Evolutionary conservation across 768 basidiomycete species (phyloP), one percentile per base, ranked within the genome.

Genomic region (Mrakia hoshinonis): DNA sequence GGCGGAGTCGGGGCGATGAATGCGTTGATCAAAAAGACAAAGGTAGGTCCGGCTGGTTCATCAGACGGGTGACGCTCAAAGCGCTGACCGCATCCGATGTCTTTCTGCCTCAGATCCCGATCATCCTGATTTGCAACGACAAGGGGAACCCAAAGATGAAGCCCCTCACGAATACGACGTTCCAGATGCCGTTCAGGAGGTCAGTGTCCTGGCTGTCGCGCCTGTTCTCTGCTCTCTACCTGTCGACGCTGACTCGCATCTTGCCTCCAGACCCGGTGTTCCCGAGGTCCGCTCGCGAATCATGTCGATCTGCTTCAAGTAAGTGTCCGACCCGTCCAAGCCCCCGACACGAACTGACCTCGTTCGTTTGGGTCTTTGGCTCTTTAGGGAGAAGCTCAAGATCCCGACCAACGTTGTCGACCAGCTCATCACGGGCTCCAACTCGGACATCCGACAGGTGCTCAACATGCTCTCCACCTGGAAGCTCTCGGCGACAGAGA

Each of bases 391-490:
- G 79, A 90, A 91, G 75, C 85, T 99, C 86, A 89, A 91, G 79
- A 82, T 97, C n/a, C 89, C 91, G 0, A 86, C 87, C 0, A 91
- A 91, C 70, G 95, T 94, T 51, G 80, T 98, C 43, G 96, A 99
- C 77, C 91, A 96, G 78, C 88, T 99, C 39, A 85, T 98, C 69
- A 79, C 82, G 1, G 90, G 95, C 5, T 84, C 92, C 2, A 91
- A 96, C 75, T 95, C 94, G 1, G 96, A 99, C 79, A 95, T 99
- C 70, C 89, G 96, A 3, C 95, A 95, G 78, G 91, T 98, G 24
- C 81, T 99, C 72, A 98, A 97, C 79, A 97, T 99, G 92, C 82
- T 99, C 15, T 95, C 96, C 5, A 98, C 95, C 0, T 98, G 92
- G 91, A 92, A 88, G 76, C 80, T 97, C n/a, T 89, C 89, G 11